Evolutionary conservation across 1,284 basidiomycete species (phyloP).

Genomic region (Rhizoctonia solani): DNA sequence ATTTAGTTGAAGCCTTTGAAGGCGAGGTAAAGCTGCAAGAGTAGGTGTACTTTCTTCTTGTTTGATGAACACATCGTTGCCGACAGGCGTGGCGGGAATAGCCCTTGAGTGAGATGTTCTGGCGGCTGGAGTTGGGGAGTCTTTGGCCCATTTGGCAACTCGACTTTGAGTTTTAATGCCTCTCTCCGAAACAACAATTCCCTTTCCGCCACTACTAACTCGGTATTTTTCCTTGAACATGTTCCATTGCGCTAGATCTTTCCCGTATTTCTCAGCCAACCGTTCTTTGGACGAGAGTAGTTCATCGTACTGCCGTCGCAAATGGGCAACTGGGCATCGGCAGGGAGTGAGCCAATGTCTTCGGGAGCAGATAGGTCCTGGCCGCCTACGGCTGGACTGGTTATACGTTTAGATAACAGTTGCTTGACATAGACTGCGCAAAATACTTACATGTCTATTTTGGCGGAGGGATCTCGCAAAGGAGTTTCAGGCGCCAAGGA

Average conservation of each 20-base stretch:
- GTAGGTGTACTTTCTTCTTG: slow-evolving; percentile 4
- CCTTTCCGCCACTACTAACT: background rate
- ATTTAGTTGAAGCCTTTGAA: background rate
- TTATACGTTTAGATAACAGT: too few species aligned
- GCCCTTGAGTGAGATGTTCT: background rate
- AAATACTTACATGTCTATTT: background rate
- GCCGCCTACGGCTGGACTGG: too few species aligned
- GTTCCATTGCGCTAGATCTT: slow-evolving; percentile 57
- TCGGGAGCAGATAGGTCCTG: background rate
- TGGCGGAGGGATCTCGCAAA: background rate
- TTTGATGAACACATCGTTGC: background rate
- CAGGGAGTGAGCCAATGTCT: background rate
- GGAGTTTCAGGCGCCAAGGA: slow-evolving; percentile 21
- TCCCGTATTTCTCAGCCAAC: slow-evolving; percentile 53
- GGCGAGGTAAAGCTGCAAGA: background rate
- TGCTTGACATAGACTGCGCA: too few species aligned
- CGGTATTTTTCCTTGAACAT: slow-evolving; percentile 46
- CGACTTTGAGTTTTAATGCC: slow-evolving; percentile 3
- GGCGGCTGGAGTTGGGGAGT: slow-evolving; percentile 18
- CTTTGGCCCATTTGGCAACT: slow-evolving; percentile 1
- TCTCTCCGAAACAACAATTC: slow-evolving; percentile 1
- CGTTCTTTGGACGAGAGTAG: slow-evolving; percentile 49
- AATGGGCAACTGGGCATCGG: slow-evolving; percentile 15
- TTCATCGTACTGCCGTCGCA: slow-evolving; percentile 49
- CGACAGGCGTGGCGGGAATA: background rate